Conservation (phyloP, 2,329 filamentous ascomycete species). For the Fusarium lyarnte region DNA sequence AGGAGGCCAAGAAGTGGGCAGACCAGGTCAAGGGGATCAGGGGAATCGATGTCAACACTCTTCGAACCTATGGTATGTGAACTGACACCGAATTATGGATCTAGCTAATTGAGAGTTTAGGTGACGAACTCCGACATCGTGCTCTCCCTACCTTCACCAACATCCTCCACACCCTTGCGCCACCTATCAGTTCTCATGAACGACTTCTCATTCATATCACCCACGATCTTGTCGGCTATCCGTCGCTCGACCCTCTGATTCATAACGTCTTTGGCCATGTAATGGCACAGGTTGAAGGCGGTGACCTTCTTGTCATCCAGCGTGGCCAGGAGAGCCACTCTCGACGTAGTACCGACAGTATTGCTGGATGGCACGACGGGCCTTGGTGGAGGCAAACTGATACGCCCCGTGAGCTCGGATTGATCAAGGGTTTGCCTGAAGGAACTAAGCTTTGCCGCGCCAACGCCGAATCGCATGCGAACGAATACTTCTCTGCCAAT, state of each 20-base stretch:
- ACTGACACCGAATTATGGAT: not conserved
- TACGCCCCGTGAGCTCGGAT: constrained; percentile 77
- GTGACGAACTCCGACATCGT: constrained; percentile 84
- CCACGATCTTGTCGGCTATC: constrained; percentile 94
- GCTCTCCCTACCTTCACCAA: constrained; percentile 95
- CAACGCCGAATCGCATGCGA: constrained; percentile 86
- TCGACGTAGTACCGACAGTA: constrained; percentile 67
- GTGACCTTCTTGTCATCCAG: constrained; percentile 93
- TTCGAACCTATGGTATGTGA: constrained; percentile 61
- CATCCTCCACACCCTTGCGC: constrained; percentile 92
- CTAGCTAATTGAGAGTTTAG: constrained; percentile 55
- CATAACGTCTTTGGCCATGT: constrained; percentile 92
- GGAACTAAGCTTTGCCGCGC: constrained; percentile 92
- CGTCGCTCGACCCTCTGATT: constrained; percentile 90
- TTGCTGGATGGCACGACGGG: constrained; percentile 86
- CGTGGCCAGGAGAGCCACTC: constrained; percentile 86
- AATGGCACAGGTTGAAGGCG: constrained; percentile 99
- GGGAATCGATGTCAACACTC: constrained; percentile 74
- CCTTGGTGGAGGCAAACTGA: constrained; percentile 90
- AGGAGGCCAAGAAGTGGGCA: constrained; percentile 96
- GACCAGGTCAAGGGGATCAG: constrained; percentile 82
- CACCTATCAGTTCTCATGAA: constrained; percentile 96
- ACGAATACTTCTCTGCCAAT: constrained; percentile 80
- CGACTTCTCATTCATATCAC: constrained; percentile 97
- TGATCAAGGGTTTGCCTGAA: constrained; percentile 82